phyloP scores from a whole-genome alignment of 495 filamentous ascomycete genomes.

The Penicillium simplicissimum region DNA sequence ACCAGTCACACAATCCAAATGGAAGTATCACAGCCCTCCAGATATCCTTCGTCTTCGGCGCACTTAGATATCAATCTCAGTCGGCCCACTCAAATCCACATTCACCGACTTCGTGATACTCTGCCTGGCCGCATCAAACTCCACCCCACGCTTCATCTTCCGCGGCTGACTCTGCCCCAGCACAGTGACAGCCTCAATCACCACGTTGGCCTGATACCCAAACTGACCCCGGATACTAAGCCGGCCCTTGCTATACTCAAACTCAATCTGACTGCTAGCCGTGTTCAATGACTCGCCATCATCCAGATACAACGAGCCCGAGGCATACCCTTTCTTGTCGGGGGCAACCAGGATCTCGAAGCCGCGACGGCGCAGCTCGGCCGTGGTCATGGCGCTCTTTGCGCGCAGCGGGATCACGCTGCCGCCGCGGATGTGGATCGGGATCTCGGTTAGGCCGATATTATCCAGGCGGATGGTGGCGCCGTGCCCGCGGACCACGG shows the following conservation, averaged over 20 bases:
- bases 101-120: constrained; percentile 27
- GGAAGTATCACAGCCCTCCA: background rate
- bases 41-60: too few species aligned
- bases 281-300: constrained; percentile 57
- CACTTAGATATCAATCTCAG: constrained; percentile 21
- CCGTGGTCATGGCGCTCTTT: constrained; percentile 66
- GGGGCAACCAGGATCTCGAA: constrained; percentile 74
- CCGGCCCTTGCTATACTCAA: constrained; percentile 52
- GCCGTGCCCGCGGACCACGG: constrained; percentile 57
- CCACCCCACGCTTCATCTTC: constrained; percentile 1
- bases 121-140: constrained; percentile 16
- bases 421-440: constrained; percentile 71
- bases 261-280: constrained; percentile 49
- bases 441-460: constrained; percentile 67
- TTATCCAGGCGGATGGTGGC: constrained; percentile 48
- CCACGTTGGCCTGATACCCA: constrained; percentile 45
- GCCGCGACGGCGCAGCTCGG: constrained; percentile 61
- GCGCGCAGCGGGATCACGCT: constrained; percentile 65
- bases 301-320: constrained; percentile 60
- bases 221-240: constrained; percentile 56
- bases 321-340: constrained; percentile 46
- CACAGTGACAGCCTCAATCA: constrained; percentile 52
- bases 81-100: constrained; percentile 29
- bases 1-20: background rate
- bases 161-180: constrained; percentile 42